Evolutionary conservation across 2,329 filamentous ascomycete genomes (phyloP).

Genomic region (Mariannaea sp.): DNA sequence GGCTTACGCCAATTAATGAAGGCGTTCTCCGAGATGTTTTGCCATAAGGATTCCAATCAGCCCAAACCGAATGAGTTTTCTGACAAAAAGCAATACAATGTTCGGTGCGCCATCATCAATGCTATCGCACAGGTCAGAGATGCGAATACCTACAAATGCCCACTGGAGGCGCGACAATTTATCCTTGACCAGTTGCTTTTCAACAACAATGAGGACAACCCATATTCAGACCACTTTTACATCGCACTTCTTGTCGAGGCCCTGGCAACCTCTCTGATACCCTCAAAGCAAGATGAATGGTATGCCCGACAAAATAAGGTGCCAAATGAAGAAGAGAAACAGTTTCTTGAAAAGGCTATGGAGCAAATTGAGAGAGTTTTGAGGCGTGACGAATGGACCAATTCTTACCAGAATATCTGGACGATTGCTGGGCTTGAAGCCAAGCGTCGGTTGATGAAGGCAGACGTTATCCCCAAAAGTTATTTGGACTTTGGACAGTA

Average conservation of each 20-base stretch:
- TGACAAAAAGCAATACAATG: conserved; percentile 81
- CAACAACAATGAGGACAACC: conserved; percentile 92
- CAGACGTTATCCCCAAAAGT: conserved; percentile 60
- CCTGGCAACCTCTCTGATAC: conserved; percentile 63
- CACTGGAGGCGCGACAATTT: conserved; percentile 78
- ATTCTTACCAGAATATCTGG: conserved; percentile 71
- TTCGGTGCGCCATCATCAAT: conserved; percentile 81
- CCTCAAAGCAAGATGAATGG: conserved; percentile 52
- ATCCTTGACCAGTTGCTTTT: conserved; percentile 87
- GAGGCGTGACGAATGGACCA: conserved; percentile 70
- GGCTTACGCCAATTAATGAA: conserved; percentile 84
- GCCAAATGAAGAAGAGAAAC: conserved; percentile 51
- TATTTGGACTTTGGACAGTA: conserved; percentile 66
- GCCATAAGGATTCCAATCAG: conserved; percentile 75
- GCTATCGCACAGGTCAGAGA: conserved; percentile 82
- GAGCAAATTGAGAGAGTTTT: conserved; percentile 70
- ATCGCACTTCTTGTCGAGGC: conserved; percentile 76
- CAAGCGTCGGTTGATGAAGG: conserved; percentile 67
- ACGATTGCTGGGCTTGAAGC: conserved; percentile 66
- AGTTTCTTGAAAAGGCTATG: conserved; percentile 58
- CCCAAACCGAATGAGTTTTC: conserved; percentile 90
- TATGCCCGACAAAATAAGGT: conserved; percentile 52
- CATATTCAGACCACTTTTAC: conserved; percentile 88
- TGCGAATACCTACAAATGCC: conserved; percentile 71
- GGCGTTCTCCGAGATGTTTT: conserved; percentile 87